These are phyloP conservation scores for Diatrype stigma DNA, from an alignment of 2,329 filamentous ascomycete genomes.

Conservation along the genomic window DNA sequence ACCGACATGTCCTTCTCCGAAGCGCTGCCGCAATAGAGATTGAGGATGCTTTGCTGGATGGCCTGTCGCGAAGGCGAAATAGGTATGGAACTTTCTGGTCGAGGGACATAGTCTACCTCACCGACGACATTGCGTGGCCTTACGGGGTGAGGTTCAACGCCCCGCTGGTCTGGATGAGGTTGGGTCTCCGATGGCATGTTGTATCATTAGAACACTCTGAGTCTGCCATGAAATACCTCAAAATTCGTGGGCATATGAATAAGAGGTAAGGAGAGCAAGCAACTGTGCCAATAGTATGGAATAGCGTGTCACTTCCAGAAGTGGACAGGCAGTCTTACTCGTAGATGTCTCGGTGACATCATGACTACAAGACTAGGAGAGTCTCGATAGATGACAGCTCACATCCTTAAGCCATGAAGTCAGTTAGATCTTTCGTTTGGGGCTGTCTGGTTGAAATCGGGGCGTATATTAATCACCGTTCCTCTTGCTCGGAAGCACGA, in stretches of 20 bases:
- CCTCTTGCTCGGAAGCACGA: too few relatives aligned
- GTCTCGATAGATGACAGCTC: too few relatives aligned
- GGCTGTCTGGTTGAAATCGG: too few relatives aligned
- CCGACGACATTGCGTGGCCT: constrained; percentile 8
- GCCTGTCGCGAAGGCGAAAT: constrained; percentile 31
- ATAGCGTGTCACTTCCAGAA: too few relatives aligned
- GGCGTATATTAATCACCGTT: too few relatives aligned
- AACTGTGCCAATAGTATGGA: too few relatives aligned
- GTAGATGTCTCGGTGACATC: not conserved
- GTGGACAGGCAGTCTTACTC: not conserved
- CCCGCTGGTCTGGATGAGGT: constrained; percentile 8
- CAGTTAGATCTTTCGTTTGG: too few relatives aligned
- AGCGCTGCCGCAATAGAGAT: constrained; percentile 42
- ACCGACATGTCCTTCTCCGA: constrained; percentile 45
- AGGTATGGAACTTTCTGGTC: constrained; percentile 27
- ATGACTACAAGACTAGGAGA: too few relatives aligned
- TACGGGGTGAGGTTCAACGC: constrained; percentile 10
- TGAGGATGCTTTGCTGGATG: constrained; percentile 38
- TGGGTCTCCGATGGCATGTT: constrained; percentile 10
- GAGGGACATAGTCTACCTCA: constrained; percentile 37
- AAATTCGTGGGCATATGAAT: not conserved
- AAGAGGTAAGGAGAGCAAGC: too few relatives aligned
- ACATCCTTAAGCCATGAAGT: too few relatives aligned
- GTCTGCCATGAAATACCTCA: too few relatives aligned
- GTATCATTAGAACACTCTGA: not conserved